Percentiles rank a stretch among this genome's conserved stretches.
Conservation (phyloP, 2,329 filamentous ascomycete genomes). For the Sporothrix protearum region DNA sequence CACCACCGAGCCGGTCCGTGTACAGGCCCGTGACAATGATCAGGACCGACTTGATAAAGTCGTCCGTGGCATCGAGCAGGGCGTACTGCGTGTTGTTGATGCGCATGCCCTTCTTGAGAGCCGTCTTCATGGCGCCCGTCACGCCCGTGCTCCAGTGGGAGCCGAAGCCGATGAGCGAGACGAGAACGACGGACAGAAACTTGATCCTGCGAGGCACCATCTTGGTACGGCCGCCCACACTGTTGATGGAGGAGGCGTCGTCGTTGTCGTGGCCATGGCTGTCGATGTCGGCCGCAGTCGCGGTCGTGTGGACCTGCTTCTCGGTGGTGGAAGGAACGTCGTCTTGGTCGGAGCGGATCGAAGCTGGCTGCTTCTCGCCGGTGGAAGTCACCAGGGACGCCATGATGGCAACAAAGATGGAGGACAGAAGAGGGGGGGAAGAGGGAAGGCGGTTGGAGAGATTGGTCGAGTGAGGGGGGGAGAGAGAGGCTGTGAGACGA, state of each 20-base stretch:
- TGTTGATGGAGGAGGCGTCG: neutral
- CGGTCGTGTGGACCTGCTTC: neutral
- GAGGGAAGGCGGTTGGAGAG: neutral
- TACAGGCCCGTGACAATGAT: slow-evolving; percentile 54
- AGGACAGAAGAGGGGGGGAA: neutral
- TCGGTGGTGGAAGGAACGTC: neutral
- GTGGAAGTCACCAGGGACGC: neutral
- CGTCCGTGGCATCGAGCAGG: slow-evolving; percentile 56
- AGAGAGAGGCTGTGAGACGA: neutral
- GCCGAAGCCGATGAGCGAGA: slow-evolving; percentile 27
- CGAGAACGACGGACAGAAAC: slow-evolving; percentile 25
- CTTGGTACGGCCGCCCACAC: neutral
- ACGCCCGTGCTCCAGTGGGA: slow-evolving; percentile 27
- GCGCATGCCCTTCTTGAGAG: slow-evolving; percentile 41
- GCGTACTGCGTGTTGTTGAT: slow-evolving; percentile 60
- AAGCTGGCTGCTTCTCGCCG: neutral
- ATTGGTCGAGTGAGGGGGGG: neutral
- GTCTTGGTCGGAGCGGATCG: neutral
- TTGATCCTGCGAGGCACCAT: slow-evolving; percentile 17
- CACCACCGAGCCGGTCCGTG: slow-evolving; percentile 49
- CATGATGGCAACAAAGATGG: neutral
- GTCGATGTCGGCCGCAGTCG: neutral
- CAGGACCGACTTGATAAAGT: slow-evolving; percentile 58
- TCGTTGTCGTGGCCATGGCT: neutral
- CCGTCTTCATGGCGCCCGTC: slow-evolving; percentile 27